Evolutionary conservation across 345 rosid species (phyloP), one percentile per base, ranked within the genome.

Genomic region (Boechera stricta): DNA sequence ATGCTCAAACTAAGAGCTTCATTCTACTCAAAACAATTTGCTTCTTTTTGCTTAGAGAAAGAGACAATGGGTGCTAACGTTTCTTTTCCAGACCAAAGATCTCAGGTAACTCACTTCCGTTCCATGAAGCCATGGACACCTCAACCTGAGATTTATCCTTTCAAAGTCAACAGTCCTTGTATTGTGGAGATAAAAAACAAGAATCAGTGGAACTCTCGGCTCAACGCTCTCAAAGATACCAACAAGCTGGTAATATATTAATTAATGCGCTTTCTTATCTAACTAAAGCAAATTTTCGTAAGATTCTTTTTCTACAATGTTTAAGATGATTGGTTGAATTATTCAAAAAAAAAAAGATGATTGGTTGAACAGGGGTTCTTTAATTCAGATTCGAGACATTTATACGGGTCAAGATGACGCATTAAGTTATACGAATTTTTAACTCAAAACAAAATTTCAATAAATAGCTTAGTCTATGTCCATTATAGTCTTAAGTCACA

Each of bases 201-300:
- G 73, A 69, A 83, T 35, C 90, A 78, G 63, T 91, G 98, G 98
- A 83, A 60, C 21, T 65, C 86, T 48, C 85, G 80, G 8, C 80
- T 87, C 11, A 85, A 85, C 42, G 82, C 90, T 64, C 82, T 87
- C 52, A 89, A 77, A 73, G 77, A 84, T 65, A 85, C 78, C 38
- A 73, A 83, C 83, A 93, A 84, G 60, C 86, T 93, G 87, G 98
- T 93, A 80, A 13, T 0, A 13, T 26, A 16, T 11, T 53, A 28
- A 16, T 28, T 28, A 42, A 62, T 28, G 49, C 16, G 11, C 28
- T 48, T 58, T 56, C 9, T 7, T 3, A 21, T 61, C 16, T 61
- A 10, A 21, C 16, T 10, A 8, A 18, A 36, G 1, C 15, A 32
- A n/a, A 12, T 13, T 56, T 13, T n/a, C 1, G 3, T n/a, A 1